These are phyloP conservation scores for Penicillium simplicissimum DNA, from an alignment of 495 filamentous ascomycete species.

Conservation along the genomic window DNA sequence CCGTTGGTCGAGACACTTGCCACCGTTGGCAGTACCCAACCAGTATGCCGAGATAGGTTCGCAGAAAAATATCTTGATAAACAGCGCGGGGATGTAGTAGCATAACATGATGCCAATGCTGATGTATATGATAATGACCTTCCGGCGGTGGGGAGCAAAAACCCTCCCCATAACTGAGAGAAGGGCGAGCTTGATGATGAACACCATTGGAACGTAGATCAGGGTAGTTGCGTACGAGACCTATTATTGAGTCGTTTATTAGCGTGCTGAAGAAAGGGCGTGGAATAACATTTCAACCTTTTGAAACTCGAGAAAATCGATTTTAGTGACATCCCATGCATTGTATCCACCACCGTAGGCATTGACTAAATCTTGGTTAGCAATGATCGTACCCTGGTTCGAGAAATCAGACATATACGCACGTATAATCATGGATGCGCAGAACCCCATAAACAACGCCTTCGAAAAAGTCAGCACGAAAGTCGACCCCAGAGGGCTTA, in stretches of 20 bases:
- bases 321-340: constrained; percentile 2
- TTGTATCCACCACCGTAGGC: not conserved
- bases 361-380: not conserved
- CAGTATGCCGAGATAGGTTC: not conserved
- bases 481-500: not conserved
- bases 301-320: not conserved
- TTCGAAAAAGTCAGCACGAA: not conserved
- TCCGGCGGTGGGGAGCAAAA: constrained; percentile 1
- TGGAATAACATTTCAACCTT: not conserved
- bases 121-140: not conserved
- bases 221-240: not conserved
- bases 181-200: not conserved
- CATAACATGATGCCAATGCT: not conserved
- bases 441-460: not conserved
- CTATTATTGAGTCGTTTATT: not conserved
- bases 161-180: not conserved
- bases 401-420: not conserved
- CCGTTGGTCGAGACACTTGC: not conserved
- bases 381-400: not conserved
- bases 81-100: not conserved
- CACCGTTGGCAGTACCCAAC: not conserved
- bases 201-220: not conserved
- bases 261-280: not conserved
- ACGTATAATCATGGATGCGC: not conserved
- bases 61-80: constrained; percentile 1